Percentiles rank a stretch among this genome's conserved stretches.
Conservation (phyloP, 352 stramenopile species). For the Pythium graminicola region DNA sequence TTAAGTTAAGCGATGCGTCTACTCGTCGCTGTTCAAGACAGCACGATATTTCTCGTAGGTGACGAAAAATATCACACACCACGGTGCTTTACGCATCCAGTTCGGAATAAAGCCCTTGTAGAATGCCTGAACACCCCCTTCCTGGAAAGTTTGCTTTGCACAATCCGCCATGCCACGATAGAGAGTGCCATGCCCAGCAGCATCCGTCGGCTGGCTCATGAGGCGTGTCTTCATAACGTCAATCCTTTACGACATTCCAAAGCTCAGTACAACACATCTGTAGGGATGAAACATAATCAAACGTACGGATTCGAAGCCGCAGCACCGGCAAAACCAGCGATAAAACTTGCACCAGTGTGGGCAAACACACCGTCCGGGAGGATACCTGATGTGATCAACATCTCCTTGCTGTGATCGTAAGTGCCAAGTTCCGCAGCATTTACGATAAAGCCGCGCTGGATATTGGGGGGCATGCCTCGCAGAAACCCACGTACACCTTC, state of each 20-base stretch:
- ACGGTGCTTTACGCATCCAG: slow-evolving; percentile 83
- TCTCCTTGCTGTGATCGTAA: slow-evolving; percentile 82
- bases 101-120: slow-evolving; percentile 86
- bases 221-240: slow-evolving; percentile 82
- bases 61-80: slow-evolving; percentile 85
- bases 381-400: slow-evolving; percentile 56
- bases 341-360: slow-evolving; percentile 65
- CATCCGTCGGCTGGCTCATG: slow-evolving; percentile 73
- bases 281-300: no score
- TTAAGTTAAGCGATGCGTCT: slow-evolving; percentile 6
- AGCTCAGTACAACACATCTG: no score
- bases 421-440: slow-evolving; percentile 81
- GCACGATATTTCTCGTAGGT: slow-evolving; percentile 78
- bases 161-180: slow-evolving; percentile 75
- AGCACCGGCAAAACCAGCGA: slow-evolving; percentile 71
- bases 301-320: slow-evolving; percentile 71
- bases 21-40: slow-evolving; percentile 23
- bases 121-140: slow-evolving; percentile 58
- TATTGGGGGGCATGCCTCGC: slow-evolving; percentile 77
- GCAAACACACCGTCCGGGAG: slow-evolving; percentile 56
- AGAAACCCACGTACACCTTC: slow-evolving; percentile 70
- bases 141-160: slow-evolving; percentile 54
- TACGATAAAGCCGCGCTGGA: slow-evolving; percentile 81
- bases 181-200: slow-evolving; percentile 38
- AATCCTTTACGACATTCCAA: no score